phyloP scores from a whole-genome alignment of 2,329 filamentous ascomycete species.

The Trichoderma sp. region DNA sequence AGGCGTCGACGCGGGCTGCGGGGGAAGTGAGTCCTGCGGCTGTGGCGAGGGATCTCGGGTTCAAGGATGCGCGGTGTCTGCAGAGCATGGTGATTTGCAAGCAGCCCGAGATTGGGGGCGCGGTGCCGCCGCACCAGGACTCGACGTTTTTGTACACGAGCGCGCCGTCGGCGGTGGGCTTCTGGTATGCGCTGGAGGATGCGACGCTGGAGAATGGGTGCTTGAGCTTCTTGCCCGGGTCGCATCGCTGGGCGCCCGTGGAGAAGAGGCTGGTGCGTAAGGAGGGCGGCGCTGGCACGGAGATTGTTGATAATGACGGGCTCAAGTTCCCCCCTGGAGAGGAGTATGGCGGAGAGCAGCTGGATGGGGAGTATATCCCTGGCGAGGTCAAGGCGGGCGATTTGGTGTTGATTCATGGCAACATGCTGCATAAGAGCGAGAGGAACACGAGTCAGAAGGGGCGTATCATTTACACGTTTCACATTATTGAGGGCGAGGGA shows the following conservation, averaged over 20 bases:
- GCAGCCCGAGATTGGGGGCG: conserved; percentile 91
- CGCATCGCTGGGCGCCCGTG: conserved; percentile 73
- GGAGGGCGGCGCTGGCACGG: conserved; percentile 56
- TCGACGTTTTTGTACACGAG: conserved; percentile 90
- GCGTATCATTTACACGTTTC: conserved; percentile 95
- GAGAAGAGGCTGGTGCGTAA: conserved; percentile 73
- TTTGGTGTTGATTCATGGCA: conserved; percentile 92
- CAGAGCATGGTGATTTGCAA: conserved; percentile 99
- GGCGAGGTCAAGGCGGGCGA: conserved; percentile 90
- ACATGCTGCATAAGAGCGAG: conserved; percentile 94
- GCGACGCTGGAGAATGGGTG: conserved; percentile 85
- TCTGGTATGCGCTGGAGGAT: conserved; percentile 97
- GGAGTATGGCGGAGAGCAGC: conserved; percentile 48
- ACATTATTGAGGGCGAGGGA: conserved; percentile 82
- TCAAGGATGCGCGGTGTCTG: conserved; percentile 71
- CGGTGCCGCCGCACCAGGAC: conserved; percentile 90
- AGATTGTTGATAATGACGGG: conserved; percentile 71
- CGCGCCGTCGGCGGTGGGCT: conserved; percentile 86
- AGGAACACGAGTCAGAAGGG: conserved; percentile 84
- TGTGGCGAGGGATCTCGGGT: conserved; percentile 72
- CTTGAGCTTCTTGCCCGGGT: conserved; percentile 80
- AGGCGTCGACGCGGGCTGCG: conserved; percentile 38
- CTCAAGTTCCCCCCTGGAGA: conserved; percentile 60
- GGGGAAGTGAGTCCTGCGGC: conserved; percentile 50
- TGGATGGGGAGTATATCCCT: conserved; percentile 63